These are phyloP conservation scores for Parasitella parasitica DNA, from an alignment of 371 early-diverging fungal species.

Conservation along the genomic window DNA sequence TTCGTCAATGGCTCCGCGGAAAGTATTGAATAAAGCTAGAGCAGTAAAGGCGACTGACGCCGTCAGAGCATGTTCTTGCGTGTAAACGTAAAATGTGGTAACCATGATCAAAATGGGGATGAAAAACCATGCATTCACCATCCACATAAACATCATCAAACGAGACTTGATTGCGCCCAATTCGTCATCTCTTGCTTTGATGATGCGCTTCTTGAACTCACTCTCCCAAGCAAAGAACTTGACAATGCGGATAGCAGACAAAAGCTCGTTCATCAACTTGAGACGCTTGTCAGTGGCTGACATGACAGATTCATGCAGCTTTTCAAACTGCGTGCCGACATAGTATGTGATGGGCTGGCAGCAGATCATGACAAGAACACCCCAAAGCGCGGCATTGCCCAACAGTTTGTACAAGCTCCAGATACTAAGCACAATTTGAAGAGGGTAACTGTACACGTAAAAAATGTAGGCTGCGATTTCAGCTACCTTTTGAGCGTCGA, in stretches of 20 bases:
- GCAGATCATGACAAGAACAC: slow-evolving; percentile 58
- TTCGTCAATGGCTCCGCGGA: slow-evolving; percentile 70
- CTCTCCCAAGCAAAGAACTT: slow-evolving; percentile 87
- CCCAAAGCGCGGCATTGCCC: slow-evolving; percentile 66
- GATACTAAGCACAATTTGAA: slow-evolving; percentile 59
- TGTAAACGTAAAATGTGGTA: slow-evolving; percentile 58
- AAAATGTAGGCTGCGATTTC: slow-evolving; percentile 55
- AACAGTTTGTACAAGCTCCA: slow-evolving; percentile 64
- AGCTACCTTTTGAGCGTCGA: slow-evolving; percentile 58
- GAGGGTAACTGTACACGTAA: slow-evolving; percentile 59
- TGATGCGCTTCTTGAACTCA: slow-evolving; percentile 59
- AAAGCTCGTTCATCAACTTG: slow-evolving; percentile 66
- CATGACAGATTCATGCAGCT: slow-evolving; percentile 53
- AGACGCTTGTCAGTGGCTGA: slow-evolving; percentile 65
- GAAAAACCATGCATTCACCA: slow-evolving; percentile 43
- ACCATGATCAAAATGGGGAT: slow-evolving; percentile 38
- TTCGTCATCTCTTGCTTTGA: slow-evolving; percentile 49
- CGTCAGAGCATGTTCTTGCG: slow-evolving; percentile 52
- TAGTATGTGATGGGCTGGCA: slow-evolving; percentile 62
- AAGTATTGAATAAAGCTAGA: slow-evolving; percentile 62
- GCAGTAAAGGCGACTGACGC: slow-evolving; percentile 69
- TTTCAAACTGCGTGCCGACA: slow-evolving; percentile 52
- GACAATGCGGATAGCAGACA: slow-evolving; percentile 75
- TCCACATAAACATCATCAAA: slow-evolving; percentile 48
- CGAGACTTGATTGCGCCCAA: slow-evolving; percentile 46